Evolutionary conservation across 2,329 filamentous ascomycete species (phyloP), one percentile per base, ranked within the genome.

Genomic region (Parafenestella ontariensis): DNA sequence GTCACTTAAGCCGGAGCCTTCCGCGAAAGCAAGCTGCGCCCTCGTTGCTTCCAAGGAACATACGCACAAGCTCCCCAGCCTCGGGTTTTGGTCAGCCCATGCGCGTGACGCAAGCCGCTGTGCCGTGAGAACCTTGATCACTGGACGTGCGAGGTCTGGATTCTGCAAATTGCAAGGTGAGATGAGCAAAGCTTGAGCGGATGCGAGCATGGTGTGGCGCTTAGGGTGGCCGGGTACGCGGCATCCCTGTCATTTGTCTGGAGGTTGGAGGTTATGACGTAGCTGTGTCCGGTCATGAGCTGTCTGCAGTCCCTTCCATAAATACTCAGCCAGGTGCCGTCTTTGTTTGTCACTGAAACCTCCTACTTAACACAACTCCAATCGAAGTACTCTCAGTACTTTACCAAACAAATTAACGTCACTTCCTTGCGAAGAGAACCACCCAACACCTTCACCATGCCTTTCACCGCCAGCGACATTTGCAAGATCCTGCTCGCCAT

Each of bases 401-500:
- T 18, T 51, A 46, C 13, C 24, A 42, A 42, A 33, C 45, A 31
- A 36, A 37, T 26, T 29, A 48, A 46, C 45, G 34, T 47, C 18
- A 21, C 41, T 36, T 23, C 28, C 42, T 28, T 9, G 34, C 11
- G 15, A 29, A 49, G 46, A 33, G 37, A 43, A 46, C 17, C 49
- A 44, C 31, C 41, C 54, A 23, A 52, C 46, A 53, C 59, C 68
- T 49, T 62, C 79, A 81, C 53, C 71, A 87, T 86, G 84, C 78
- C 83, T 78, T 85, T 86, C 81, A 86, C 84, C 68, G 82, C 81
- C 69, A 89, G 87, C 76, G 88, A 91, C 76, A 87, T 90, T 79
- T 87, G 87, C 86, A 90, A 90, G 82, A 89, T 90, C 83, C 85
- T 96, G 80, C 85, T 96, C 81, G 92, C 92, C 83, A 83, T 96